Percentiles rank a stretch among this genome's conserved stretches.
Conservation (phyloP, 345 rosid genomes). For the Corchorus olitorius region DNA sequence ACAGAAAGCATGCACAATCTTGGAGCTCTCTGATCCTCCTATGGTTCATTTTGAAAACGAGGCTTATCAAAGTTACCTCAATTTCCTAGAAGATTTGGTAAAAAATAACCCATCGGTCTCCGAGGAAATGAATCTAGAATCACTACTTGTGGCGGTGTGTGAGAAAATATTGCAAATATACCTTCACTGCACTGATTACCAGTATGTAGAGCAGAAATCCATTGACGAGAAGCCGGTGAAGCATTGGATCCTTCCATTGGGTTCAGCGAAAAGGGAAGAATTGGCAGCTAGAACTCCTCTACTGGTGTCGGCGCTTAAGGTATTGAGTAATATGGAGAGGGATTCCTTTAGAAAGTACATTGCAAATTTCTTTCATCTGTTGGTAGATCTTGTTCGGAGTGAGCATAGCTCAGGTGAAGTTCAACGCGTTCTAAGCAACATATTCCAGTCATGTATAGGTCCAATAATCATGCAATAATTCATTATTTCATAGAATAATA, state of each 20-base stretch:
- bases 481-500: background rate
- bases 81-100: conserved; percentile 58
- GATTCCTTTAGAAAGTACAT: conserved; percentile 57
- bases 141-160: conserved; percentile 56
- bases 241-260: conserved; percentile 70
- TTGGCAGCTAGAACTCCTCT: conserved; percentile 69
- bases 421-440: conserved; percentile 58
- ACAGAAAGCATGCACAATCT: conserved; percentile 66
- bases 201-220: conserved; percentile 26
- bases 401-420: conserved; percentile 90
- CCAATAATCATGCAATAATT: conserved; percentile 52
- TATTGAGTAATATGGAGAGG: conserved; percentile 50
- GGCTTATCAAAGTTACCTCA: conserved; percentile 68
- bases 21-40: conserved; percentile 82
- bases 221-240: conserved; percentile 30
- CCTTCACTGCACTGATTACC: conserved; percentile 49
- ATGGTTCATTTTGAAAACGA: conserved; percentile 88
- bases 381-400: conserved; percentile 77
- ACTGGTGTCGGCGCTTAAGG: conserved; percentile 59
- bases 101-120: conserved; percentile 43
- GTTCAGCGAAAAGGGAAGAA: conserved; percentile 79
- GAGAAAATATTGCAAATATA: conserved; percentile 60
- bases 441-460: conserved; percentile 84
- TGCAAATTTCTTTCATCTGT: conserved; percentile 57
- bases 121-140: conserved; percentile 55